phyloP scores from a whole-genome alignment of 192 early-diverging fungal species.

The Blastocladiella britannica region DNA sequence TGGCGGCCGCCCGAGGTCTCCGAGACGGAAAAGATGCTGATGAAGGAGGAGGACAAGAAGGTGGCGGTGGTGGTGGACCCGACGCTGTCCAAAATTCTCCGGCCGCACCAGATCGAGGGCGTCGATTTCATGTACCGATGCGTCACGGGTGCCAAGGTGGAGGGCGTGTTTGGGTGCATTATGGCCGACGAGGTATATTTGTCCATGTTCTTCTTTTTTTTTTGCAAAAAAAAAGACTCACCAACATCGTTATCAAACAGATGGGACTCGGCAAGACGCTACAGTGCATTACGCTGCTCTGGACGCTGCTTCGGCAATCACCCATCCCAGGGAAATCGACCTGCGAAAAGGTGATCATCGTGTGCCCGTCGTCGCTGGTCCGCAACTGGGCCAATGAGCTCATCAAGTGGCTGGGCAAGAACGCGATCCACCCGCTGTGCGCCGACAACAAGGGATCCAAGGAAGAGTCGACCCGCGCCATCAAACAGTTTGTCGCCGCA shows the following conservation, averaged over 20 bases:
- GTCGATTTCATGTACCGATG: conserved; percentile 90
- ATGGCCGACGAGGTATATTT: conserved; percentile 99
- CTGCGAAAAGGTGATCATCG: conserved; percentile 91
- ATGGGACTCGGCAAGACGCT: conserved; percentile 43
- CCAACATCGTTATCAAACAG: too few relatives aligned
- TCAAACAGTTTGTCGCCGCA: conserved; percentile 58
- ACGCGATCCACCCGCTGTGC: conserved; percentile 58
- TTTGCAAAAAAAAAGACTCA: too few relatives aligned
- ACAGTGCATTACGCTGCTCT: conserved; percentile 86
- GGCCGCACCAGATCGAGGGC: conserved; percentile 94
- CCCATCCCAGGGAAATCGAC: conserved; percentile 67
- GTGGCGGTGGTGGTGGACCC: conserved; percentile 41
- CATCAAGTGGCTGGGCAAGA: conserved; percentile 79
- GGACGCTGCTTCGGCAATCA: conserved; percentile 90
- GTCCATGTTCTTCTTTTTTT: too few relatives aligned
- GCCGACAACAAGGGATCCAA: conserved; percentile 79
- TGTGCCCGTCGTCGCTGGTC: conserved; percentile 85
- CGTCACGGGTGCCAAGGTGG: conserved; percentile 52
- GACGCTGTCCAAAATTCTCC: conserved; percentile 51
- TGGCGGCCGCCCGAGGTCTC: background rate
- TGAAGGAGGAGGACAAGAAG: background rate
- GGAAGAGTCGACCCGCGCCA: conserved; percentile 54
- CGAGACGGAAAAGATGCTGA: background rate
- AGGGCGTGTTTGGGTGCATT: conserved; percentile 76
- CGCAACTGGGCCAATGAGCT: conserved; percentile 98